phyloP scores from a whole-genome alignment of 768 basidiomycete genomes.

The Tylopilus sp. region DNA sequence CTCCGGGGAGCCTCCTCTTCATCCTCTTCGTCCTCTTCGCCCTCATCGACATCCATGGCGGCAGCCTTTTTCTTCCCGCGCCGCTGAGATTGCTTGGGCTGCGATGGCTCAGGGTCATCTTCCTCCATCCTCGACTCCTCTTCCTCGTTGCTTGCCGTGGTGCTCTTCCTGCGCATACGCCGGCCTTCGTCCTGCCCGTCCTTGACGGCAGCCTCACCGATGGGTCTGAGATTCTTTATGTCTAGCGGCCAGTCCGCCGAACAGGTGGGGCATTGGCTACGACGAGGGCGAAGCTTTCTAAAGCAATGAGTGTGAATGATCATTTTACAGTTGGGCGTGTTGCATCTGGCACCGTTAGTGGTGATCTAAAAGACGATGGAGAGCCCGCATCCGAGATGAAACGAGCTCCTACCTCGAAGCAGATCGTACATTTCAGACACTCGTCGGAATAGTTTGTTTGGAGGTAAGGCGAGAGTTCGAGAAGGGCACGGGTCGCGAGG shows the following conservation, averaged over 20 bases:
- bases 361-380: constrained; percentile 46
- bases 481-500: constrained; percentile 66
- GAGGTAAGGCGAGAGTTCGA: constrained; percentile 74
- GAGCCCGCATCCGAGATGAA: not conserved
- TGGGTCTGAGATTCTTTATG: constrained; percentile 43
- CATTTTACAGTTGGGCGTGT: constrained; percentile 56
- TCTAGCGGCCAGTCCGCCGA: constrained; percentile 55
- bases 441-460: constrained; percentile 71
- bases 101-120: constrained; percentile 32
- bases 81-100: constrained; percentile 26
- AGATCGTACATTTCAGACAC: constrained; percentile 67
- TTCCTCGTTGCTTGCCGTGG: constrained; percentile 37
- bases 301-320: constrained; percentile 68
- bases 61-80: constrained; percentile 28
- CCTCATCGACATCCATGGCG: constrained; percentile 45
- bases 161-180: constrained; percentile 33
- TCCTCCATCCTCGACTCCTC: constrained; percentile 37
- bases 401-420: constrained; percentile 51
- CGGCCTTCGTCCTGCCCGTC: constrained; percentile 54
- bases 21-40: constrained; percentile 41
- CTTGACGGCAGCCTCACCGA: constrained; percentile 69
- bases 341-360: constrained; percentile 66
- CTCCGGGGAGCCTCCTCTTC: constrained; percentile 30
- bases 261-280: constrained; percentile 55
- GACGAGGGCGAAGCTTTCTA: constrained; percentile 43